Percentiles rank a stretch among this genome's conserved stretches.
Evolutionary conservation across 257 asterid genomes (phyloP).

Genomic region (Gentiana macrophylla): DNA sequence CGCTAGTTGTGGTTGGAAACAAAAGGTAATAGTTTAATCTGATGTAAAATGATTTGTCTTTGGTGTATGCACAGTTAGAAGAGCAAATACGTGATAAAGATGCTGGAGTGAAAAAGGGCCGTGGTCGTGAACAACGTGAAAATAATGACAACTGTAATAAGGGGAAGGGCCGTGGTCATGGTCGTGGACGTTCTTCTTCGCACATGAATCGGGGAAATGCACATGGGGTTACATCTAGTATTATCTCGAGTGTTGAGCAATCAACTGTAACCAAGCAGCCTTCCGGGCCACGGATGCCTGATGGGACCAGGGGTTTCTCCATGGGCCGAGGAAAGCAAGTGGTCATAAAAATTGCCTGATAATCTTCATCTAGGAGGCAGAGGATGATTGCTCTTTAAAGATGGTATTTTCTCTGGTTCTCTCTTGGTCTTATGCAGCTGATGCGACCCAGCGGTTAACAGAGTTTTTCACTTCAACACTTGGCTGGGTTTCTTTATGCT

Average conservation of each 20-base stretch:
- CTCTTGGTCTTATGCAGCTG: neutral
- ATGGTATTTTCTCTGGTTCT: constrained; percentile 6
- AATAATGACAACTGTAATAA: constrained; percentile 13
- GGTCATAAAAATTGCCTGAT: constrained; percentile 31
- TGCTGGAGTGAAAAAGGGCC: constrained; percentile 33
- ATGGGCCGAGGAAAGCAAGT: constrained; percentile 86
- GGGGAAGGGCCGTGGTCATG: constrained; percentile 24
- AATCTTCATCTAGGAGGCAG: constrained; percentile 1
- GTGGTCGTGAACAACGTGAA: constrained; percentile 15
- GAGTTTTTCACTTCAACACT: no score
- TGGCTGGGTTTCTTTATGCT: no score
- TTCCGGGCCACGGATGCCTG: constrained; percentile 90
- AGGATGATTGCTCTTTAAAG: constrained; percentile 7
- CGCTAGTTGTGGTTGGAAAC: neutral
- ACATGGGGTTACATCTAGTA: constrained; percentile 22
- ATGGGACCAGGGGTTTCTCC: constrained; percentile 86
- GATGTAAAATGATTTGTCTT: no score
- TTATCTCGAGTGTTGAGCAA: constrained; percentile 30
- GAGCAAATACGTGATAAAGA: constrained; percentile 20
- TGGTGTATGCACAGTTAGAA: constrained; percentile 20
- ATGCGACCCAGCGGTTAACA: no score
- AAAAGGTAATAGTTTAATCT: neutral
- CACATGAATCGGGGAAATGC: constrained; percentile 26
- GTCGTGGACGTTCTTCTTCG: constrained; percentile 47
- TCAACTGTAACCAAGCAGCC: constrained; percentile 25